Conservation (phyloP, 2,329 filamentous ascomycete species). For the Verticillium alfalfae region DNA sequence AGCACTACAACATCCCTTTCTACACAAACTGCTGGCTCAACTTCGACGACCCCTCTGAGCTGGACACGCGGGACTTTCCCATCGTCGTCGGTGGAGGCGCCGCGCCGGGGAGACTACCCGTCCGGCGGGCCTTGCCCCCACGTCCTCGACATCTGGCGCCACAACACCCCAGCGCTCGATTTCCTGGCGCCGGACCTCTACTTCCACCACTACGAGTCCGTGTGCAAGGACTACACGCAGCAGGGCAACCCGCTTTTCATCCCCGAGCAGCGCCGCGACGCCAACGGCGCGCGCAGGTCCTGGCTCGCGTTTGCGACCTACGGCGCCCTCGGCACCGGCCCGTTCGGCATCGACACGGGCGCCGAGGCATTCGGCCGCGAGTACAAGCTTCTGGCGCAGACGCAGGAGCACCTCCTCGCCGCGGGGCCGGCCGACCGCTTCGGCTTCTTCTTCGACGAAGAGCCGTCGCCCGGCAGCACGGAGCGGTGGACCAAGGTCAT, state of each 20-base stretch:
- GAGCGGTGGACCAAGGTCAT: slow-evolving; percentile 21
- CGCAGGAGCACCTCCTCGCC: slow-evolving; percentile 18
- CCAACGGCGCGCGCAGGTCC: slow-evolving; percentile 33
- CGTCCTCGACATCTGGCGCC: slow-evolving; percentile 31
- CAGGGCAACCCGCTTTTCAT: slow-evolving; percentile 41
- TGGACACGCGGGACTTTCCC: slow-evolving; percentile 24
- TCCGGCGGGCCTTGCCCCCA: slow-evolving; percentile 26
- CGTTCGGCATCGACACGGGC: slow-evolving; percentile 33
- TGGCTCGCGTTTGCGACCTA: slow-evolving; percentile 36
- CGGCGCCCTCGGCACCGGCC: slow-evolving; percentile 27
- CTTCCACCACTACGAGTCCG: slow-evolving; percentile 37
- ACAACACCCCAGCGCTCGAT: slow-evolving; percentile 33
- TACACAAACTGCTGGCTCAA: slow-evolving; percentile 32
- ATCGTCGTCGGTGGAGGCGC: slow-evolving; percentile 27
- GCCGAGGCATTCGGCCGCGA: slow-evolving; percentile 20
- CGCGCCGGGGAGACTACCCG: slow-evolving; percentile 28
- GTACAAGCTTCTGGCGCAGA: slow-evolving; percentile 23
- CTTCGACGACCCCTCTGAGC: slow-evolving; percentile 20
- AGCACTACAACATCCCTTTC: slow-evolving; percentile 22
- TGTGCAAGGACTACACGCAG: slow-evolving; percentile 37
- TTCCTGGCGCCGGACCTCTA: slow-evolving; percentile 43
- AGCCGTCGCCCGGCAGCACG: slow-evolving; percentile 12
- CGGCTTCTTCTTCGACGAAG: slow-evolving; percentile 32
- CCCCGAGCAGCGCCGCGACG: slow-evolving; percentile 45
- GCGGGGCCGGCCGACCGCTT: slow-evolving; percentile 23